Evolutionary conservation across 352 stramenopile genomes (phyloP).

Genomic region (Phytophthora capsici): DNA sequence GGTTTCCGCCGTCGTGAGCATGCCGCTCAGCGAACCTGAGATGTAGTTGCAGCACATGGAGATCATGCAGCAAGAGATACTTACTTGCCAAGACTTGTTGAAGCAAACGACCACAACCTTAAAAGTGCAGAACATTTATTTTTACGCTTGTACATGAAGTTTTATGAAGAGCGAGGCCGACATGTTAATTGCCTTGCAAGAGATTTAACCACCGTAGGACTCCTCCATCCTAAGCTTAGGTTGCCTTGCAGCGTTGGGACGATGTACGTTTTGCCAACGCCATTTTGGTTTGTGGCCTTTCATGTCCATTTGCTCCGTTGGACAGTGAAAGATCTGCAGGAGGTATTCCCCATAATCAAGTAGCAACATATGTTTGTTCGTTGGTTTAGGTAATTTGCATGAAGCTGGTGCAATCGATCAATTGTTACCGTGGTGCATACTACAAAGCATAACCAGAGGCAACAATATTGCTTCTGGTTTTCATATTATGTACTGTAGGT

Average conservation of each 20-base stretch:
- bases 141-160: no score
- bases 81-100: no score
- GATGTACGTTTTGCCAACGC: no score
- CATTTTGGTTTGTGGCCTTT: background rate
- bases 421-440: no score
- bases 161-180: background rate
- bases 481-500: no score
- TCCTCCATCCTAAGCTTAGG: background rate
- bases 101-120: background rate
- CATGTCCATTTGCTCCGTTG: constrained; percentile 14
- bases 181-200: background rate
- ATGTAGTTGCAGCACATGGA: constrained; percentile 27
- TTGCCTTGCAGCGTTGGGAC: no score
- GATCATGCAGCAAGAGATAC: background rate
- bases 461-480: no score
- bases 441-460: no score
- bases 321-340: constrained; percentile 13
- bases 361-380: constrained; percentile 18
- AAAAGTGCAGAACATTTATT: no score
- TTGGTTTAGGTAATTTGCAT: no score
- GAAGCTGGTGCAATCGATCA: background rate
- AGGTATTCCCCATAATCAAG: constrained; percentile 16
- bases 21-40: constrained; percentile 80
- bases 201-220: constrained; percentile 1
- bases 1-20: constrained; percentile 82